Evolutionary conservation across 2,329 filamentous ascomycete genomes (phyloP).

Genomic region (Orbilia oligospora): DNA sequence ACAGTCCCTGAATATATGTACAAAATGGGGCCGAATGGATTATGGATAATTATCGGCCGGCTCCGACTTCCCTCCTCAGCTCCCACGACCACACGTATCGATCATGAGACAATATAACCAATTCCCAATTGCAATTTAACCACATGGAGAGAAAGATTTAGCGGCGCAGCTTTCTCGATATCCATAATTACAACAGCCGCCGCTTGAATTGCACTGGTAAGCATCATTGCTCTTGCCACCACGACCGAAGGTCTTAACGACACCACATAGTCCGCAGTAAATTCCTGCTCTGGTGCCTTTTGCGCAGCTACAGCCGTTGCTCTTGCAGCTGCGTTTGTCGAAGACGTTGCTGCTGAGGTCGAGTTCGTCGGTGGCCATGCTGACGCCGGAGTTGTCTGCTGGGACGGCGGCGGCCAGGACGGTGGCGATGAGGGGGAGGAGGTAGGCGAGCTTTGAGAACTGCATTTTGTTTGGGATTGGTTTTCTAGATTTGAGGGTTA

Average conservation of each 20-base stretch:
- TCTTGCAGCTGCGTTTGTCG: conserved; percentile 12
- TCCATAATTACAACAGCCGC: neutral
- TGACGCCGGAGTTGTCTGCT: neutral
- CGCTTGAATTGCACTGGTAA: neutral
- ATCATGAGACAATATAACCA: too few species aligned
- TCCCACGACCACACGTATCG: neutral
- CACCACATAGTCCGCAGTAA: conserved; percentile 11
- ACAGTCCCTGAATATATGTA: neutral
- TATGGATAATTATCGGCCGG: too few species aligned
- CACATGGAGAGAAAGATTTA: neutral
- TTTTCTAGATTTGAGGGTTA: neutral
- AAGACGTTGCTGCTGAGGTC: neutral
- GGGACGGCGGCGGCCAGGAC: conserved; percentile 8
- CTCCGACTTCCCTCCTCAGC: too few species aligned
- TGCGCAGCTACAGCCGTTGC: conserved; percentile 7
- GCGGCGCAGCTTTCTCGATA: neutral
- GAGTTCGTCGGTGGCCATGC: neutral
- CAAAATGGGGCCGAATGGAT: neutral
- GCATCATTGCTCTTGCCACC: neutral
- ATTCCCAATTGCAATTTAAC: neutral
- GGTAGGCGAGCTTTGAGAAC: conserved; percentile 1
- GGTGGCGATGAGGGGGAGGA: conserved; percentile 22
- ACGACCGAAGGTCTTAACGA: neutral
- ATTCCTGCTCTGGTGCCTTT: neutral
- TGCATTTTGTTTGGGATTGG: neutral